These are phyloP conservation scores for Claviceps capensis DNA, from an alignment of 2,329 filamentous ascomycete genomes.

Conservation along the genomic window DNA sequence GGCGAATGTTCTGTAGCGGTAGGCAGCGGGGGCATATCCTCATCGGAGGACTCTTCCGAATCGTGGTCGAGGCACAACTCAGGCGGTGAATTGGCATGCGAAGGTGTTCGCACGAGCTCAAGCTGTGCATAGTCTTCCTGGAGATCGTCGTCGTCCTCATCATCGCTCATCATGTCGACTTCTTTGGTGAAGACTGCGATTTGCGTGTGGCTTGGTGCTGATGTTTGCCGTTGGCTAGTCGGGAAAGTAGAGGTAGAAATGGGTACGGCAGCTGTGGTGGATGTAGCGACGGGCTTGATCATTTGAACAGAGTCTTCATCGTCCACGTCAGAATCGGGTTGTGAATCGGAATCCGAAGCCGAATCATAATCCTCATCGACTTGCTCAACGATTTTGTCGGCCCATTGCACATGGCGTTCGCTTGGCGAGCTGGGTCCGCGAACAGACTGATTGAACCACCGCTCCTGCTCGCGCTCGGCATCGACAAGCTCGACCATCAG, in stretches of 20 bases:
- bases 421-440: slow-evolving; percentile 52
- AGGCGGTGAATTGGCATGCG: slow-evolving; percentile 51
- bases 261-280: slow-evolving; percentile 5
- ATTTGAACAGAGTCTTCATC: slow-evolving; percentile 30
- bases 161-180: slow-evolving; percentile 24
- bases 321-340: slow-evolving; percentile 28
- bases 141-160: slow-evolving; percentile 34
- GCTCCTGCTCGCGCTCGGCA: slow-evolving; percentile 89
- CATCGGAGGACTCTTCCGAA: slow-evolving; percentile 51
- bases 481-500: slow-evolving; percentile 87
- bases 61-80: slow-evolving; percentile 54
- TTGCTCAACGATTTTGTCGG: slow-evolving; percentile 63
- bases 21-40: slow-evolving; percentile 65
- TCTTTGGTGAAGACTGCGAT: slow-evolving; percentile 25
- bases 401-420: slow-evolving; percentile 75
- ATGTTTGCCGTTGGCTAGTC: no score
- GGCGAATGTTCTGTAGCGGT: slow-evolving; percentile 48
- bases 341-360: slow-evolving; percentile 29
- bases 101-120: slow-evolving; percentile 53
- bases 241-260: background rate
- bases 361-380: slow-evolving; percentile 55
- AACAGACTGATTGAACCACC: slow-evolving; percentile 95
- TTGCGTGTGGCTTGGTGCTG: no score
- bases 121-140: slow-evolving; percentile 54
- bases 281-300: slow-evolving; percentile 12